A percentile compares a stretch with the other conserved stretches of the same genome.
Conservation (phyloP, 768 basidiomycete species). For the Floccularia luteovirens region DNA sequence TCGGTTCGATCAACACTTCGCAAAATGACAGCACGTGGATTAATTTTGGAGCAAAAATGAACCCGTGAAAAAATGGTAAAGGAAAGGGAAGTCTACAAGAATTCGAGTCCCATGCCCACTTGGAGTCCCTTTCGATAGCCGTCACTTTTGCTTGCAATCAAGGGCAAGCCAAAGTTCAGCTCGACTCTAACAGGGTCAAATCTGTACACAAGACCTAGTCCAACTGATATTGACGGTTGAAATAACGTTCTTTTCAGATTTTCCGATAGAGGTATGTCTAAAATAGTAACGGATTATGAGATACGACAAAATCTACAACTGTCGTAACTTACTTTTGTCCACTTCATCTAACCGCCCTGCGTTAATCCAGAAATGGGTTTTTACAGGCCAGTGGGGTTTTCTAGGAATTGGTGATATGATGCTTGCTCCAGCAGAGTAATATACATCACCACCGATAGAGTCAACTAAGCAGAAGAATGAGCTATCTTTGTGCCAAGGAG, state of each 20-base stretch:
- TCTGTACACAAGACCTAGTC: slow-evolving; percentile 76
- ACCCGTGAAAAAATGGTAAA: no score
- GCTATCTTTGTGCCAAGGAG: no score
- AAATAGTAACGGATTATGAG: slow-evolving; percentile 1
- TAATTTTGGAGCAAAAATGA: no score
- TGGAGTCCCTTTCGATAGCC: slow-evolving; percentile 64
- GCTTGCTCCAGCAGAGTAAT: slow-evolving; percentile 72
- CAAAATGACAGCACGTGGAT: no score
- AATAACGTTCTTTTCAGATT: slow-evolving; percentile 32
- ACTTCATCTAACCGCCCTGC: slow-evolving; percentile 66
- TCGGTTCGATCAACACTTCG: no score
- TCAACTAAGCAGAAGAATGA: no score
- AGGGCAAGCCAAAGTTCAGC: slow-evolving; percentile 80
- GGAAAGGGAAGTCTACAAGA: slow-evolving; percentile 53
- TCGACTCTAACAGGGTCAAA: slow-evolving; percentile 84
- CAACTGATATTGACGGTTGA: slow-evolving; percentile 69
- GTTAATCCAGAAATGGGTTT: slow-evolving; percentile 75
- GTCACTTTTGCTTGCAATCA: slow-evolving; percentile 63
- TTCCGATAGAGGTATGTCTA: slow-evolving; percentile 29
- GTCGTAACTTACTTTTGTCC: slow-evolving; percentile 47
- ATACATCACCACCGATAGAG: slow-evolving; percentile 76
- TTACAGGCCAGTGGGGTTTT: slow-evolving; percentile 80
- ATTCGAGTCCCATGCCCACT: slow-evolving; percentile 76
- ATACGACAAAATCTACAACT: no score
- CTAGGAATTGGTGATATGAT: slow-evolving; percentile 66